Evolutionary conservation across 108 stramenopile species (phyloP).

Genomic region (Parietichytrium sp.): DNA sequence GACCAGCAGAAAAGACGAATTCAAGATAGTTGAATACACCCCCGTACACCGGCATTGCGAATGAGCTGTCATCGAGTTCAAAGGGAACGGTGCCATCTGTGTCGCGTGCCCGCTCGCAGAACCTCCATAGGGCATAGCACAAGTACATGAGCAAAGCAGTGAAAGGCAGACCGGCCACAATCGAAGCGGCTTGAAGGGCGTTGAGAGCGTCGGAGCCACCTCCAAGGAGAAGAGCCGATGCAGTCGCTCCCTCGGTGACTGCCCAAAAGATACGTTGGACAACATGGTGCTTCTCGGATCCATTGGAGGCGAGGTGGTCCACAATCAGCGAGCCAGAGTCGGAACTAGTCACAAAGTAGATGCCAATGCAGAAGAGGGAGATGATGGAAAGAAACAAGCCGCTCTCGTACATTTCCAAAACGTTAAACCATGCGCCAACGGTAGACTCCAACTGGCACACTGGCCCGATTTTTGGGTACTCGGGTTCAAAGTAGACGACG

Average conservation of each 20-base stretch:
- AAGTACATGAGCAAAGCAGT: constrained; percentile 52
- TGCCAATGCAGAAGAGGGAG: constrained; percentile 50
- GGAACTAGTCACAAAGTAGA: constrained; percentile 69
- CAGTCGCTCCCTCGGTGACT: constrained; percentile 62
- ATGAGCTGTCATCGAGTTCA: neutral
- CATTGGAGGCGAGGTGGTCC: constrained; percentile 64
- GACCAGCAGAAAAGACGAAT: neutral
- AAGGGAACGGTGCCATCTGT: too few relatives aligned
- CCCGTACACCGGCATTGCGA: neutral
- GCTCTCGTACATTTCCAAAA: constrained; percentile 60
- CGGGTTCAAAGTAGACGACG: constrained; percentile 44
- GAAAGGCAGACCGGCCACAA: constrained; percentile 66
- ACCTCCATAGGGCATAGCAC: neutral
- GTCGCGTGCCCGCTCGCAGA: too few relatives aligned
- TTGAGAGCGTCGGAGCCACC: constrained; percentile 53
- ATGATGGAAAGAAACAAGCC: constrained; percentile 57
- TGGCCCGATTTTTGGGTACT: neutral
- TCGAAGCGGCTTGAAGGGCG: constrained; percentile 64
- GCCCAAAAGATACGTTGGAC: constrained; percentile 70
- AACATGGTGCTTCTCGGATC: constrained; percentile 54
- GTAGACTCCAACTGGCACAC: constrained; percentile 47
- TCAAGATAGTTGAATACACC: constrained; percentile 33
- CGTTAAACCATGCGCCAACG: constrained; percentile 61
- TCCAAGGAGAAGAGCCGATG: constrained; percentile 60
- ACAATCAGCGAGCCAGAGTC: constrained; percentile 70